These are phyloP conservation scores for Prunus fruticosa DNA, from an alignment of 306 rosid genomes.

Conservation along the genomic window DNA sequence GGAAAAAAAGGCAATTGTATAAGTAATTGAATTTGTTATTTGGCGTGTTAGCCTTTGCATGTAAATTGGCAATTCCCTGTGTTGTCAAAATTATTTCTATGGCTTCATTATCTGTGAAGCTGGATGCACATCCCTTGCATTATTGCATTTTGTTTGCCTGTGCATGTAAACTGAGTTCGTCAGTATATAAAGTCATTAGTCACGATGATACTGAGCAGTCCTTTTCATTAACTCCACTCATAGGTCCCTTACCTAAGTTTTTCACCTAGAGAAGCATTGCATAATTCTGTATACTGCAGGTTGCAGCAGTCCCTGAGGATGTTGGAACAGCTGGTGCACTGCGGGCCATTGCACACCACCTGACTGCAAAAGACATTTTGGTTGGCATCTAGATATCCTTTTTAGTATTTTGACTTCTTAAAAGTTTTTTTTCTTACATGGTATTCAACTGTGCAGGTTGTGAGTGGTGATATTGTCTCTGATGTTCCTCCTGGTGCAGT, in stretches of 20 bases:
- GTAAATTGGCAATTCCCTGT: not conserved
- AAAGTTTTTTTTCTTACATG: conserved; percentile 21
- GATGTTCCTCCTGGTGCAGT: conserved; percentile 94
- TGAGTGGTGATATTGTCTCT: conserved; percentile 95
- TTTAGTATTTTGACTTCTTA: conserved; percentile 11
- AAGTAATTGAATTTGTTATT: too few species aligned
- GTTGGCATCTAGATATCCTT: conserved; percentile 30
- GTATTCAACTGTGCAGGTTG: conserved; percentile 58
- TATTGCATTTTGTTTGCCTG: not conserved
- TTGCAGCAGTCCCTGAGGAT: conserved; percentile 92
- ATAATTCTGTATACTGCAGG: conserved; percentile 44
- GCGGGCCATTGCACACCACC: conserved; percentile 76
- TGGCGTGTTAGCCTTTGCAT: not conserved
- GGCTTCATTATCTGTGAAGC: not conserved
- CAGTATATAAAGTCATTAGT: not conserved
- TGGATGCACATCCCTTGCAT: not conserved
- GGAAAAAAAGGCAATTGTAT: too few species aligned
- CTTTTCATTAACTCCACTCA: not conserved
- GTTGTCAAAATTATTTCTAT: not conserved
- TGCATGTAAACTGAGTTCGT: not conserved
- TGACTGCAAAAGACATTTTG: conserved; percentile 86
- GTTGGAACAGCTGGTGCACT: conserved; percentile 97
- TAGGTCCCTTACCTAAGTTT: not conserved
- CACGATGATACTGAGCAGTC: not conserved
- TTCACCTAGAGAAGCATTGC: not conserved